phyloP scores from a whole-genome alignment of 73 alveolate genomes.

The Uronychia binucleata region DNA sequence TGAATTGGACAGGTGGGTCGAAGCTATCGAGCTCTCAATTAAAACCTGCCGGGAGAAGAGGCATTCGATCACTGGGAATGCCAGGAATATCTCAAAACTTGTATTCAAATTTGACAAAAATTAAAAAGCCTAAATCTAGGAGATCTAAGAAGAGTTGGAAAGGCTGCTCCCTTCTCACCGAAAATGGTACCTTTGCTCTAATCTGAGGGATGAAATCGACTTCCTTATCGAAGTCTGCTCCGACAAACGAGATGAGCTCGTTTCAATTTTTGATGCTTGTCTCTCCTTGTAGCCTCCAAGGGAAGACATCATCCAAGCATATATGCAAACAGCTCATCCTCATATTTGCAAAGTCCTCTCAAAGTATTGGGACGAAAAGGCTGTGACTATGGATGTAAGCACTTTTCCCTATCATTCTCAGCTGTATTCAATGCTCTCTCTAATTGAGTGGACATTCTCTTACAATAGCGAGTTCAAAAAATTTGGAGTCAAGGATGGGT shows the following conservation, averaged over 20 bases:
- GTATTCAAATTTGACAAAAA: slow-evolving; percentile 43
- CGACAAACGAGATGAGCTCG: slow-evolving; percentile 50
- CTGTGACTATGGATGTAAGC: slow-evolving; percentile 17
- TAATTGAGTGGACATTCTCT: slow-evolving; percentile 55
- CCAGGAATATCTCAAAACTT: slow-evolving; percentile 54
- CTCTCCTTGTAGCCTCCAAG: slow-evolving; percentile 64
- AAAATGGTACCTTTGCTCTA: slow-evolving; percentile 10
- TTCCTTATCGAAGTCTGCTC: slow-evolving; percentile 30
- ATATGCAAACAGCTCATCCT: slow-evolving; percentile 57
- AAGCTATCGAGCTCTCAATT: slow-evolving; percentile 57
- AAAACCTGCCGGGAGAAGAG: slow-evolving; percentile 59
- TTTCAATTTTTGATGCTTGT: slow-evolving; percentile 72
- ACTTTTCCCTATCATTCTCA: background rate
- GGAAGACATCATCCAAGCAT: slow-evolving; percentile 63
- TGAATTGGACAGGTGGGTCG: slow-evolving; percentile 66
- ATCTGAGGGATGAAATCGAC: slow-evolving; percentile 54
- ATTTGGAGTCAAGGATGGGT: slow-evolving; percentile 67
- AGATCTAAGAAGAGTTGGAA: slow-evolving; percentile 41
- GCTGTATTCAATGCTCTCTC: slow-evolving; percentile 19
- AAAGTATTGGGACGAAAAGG: slow-evolving; percentile 47
- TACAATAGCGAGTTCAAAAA: slow-evolving; percentile 44
- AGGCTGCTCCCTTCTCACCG: slow-evolving; percentile 7
- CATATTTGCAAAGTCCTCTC: slow-evolving; percentile 53
- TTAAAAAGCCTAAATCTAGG: slow-evolving; percentile 16
- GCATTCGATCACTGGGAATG: slow-evolving; percentile 64